Base-by-base conservation (phyloP, 495 filamentous ascomycete species). In the Immersiella caudata region DNA sequence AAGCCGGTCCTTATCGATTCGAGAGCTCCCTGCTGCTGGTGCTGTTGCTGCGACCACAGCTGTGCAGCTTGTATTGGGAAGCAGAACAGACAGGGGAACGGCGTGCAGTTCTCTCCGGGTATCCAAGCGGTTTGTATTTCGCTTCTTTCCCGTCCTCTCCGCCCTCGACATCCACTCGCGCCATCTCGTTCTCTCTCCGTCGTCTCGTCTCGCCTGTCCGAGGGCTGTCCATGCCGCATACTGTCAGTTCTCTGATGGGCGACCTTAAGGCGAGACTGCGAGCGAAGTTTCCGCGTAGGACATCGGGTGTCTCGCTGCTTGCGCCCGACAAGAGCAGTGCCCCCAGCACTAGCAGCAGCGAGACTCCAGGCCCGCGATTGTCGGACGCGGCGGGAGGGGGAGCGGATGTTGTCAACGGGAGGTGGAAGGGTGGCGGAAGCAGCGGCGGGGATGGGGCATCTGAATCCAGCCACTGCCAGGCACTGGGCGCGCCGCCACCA, bases 211-310 rank as follows among this genome's bases (percentile, higher is more conserved):
- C 50, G 49, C 27, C 59, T 2, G 35, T 50, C 58, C 62, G 27
- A 36, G 55, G 40, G 40, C 40, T 12, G 40, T 12, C 24, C 52
- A 59, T 59, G 56, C 68, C 55, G 24, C 62, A 62, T 64, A 27
- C 29, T 46, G 40, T 18, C 40, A 33, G 29, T 33, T 33, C 29
- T 12, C 40, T 46, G n/a, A 83, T 84, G 76, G 82, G 81, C 68
- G 81, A 81, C 65, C 72, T 85, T 59, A 80, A 73, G 72, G 73
- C 79, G 65, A 80, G 79, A 55, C 75, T 85, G 63, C 80, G 80
- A 64, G 78, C 80, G 70, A 84, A 79, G 67, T 79, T 85, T 65
- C 72, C 75, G 58, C 76, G 83, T 62, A 72, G 82, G 70, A 72
- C 80, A 58, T 83, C 82, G 33, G 75, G 73, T 21, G 69, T 77